Evolutionary conservation across 192 early-diverging fungal species (phyloP).

Genomic region (Dissophora globulifera): DNA sequence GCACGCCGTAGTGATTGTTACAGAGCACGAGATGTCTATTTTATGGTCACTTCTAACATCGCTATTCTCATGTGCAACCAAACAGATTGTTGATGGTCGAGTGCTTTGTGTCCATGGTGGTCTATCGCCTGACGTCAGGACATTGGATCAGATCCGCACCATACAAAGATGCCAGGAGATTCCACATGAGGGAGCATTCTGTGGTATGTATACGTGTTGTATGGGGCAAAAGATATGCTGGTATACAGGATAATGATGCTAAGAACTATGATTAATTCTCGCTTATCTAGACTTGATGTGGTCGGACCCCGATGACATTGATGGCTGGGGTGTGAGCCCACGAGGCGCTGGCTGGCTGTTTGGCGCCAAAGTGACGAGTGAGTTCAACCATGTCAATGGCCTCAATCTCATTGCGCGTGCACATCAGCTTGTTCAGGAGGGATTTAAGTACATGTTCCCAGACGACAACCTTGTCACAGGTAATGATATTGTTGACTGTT

Average conservation of each 20-base stretch:
- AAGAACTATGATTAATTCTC: conserved; percentile 1
- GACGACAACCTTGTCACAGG: conserved; percentile 94
- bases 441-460: conserved; percentile 94
- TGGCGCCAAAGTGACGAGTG: conserved; percentile 92
- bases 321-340: conserved; percentile 90
- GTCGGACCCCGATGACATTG: conserved; percentile 96
- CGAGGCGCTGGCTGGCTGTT: conserved; percentile 97
- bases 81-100: conserved; percentile 92
- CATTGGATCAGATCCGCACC: conserved; percentile 93
- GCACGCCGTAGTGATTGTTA: too few relatives aligned
- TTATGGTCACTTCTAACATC: too few relatives aligned
- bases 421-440: conserved; percentile 98
- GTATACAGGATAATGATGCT: conserved; percentile 7
- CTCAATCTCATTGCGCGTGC: conserved; percentile 92
- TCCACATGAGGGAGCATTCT: conserved; percentile 94
- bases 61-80: too few relatives aligned
- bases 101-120: conserved; percentile 95
- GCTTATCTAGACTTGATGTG: conserved; percentile 87
- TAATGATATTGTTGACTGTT: neutral
- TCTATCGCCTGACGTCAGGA: conserved; percentile 91
- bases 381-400: conserved; percentile 95
- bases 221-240: neutral
- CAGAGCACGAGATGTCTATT: too few relatives aligned
- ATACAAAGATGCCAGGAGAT: conserved; percentile 95
- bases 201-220: conserved; percentile 52